Conservation (phyloP, 2,329 filamentous ascomycete genomes). For the Chaetomium strumarium region DNA sequence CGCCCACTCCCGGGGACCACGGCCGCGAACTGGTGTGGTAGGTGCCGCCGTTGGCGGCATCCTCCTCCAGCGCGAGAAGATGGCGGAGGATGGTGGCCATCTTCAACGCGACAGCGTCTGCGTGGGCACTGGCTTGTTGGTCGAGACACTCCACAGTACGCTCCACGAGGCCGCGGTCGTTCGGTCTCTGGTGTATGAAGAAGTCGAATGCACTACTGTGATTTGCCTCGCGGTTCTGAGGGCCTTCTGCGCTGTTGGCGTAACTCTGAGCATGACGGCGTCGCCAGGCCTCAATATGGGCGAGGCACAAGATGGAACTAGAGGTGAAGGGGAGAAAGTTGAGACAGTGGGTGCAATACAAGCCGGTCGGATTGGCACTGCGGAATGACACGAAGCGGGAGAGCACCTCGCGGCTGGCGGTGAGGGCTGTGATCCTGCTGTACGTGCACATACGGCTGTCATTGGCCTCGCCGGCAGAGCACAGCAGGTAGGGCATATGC, state of each 20-base stretch:
- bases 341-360: conserved; percentile 35
- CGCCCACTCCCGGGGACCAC: neutral
- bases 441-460: conserved; percentile 29
- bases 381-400: conserved; percentile 35
- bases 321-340: conserved; percentile 39
- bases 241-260: neutral
- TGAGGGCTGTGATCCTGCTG: conserved; percentile 36
- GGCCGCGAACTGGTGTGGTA: conserved; percentile 17
- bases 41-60: conserved; percentile 26
- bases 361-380: conserved; percentile 24
- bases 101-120: conserved; percentile 28
- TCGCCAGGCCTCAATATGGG: conserved; percentile 34
- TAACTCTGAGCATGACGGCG: neutral
- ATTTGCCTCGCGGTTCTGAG: conserved; percentile 3
- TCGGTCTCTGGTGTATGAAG: conserved; percentile 36
- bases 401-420: conserved; percentile 39
- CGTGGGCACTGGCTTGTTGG: conserved; percentile 13
- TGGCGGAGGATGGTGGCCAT: conserved; percentile 30
- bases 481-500: conserved; percentile 35
- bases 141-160: conserved; percentile 31
- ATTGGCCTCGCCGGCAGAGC: conserved; percentile 6
- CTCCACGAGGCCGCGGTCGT: conserved; percentile 39
- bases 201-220: conserved; percentile 23
- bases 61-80: conserved; percentile 36
- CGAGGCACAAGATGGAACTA: conserved; percentile 35